Conservation (phyloP, 805 yeast species). For the Schizosaccharomyces osmophilus region DNA sequence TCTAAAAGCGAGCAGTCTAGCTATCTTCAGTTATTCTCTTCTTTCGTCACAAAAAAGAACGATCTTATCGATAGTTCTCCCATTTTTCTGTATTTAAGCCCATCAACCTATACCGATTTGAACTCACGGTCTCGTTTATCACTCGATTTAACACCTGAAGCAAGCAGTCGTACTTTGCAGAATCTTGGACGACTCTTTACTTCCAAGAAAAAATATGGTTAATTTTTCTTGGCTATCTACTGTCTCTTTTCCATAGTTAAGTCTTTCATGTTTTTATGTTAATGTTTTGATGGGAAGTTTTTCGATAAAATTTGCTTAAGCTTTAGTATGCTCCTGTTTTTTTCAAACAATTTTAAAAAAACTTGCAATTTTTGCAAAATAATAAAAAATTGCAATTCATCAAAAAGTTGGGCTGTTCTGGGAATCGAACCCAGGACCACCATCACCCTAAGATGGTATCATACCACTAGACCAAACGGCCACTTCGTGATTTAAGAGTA, state of each 20-base stretch:
- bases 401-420: neutral
- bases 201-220: neutral
- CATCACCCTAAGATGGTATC: constrained; percentile 2
- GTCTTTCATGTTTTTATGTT: no score
- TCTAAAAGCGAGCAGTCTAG: constrained; percentile 15
- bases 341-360: no score
- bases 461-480: constrained; percentile 2
- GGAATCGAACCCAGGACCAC: constrained; percentile 2
- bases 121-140: neutral
- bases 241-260: no score
- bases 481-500: neutral
- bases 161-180: neutral
- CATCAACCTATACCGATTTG: neutral
- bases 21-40: neutral
- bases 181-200: neutral
- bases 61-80: neutral
- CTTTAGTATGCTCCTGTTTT: no score
- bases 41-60: neutral
- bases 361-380: neutral
- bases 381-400: neutral
- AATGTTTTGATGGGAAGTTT: no score
- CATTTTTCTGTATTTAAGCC: neutral
- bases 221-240: neutral
- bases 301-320: no score
- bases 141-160: neutral